Base-by-base conservation (phyloP, 2,329 filamentous ascomycete species). In the Pseudogymnoascus verrucosus region DNA sequence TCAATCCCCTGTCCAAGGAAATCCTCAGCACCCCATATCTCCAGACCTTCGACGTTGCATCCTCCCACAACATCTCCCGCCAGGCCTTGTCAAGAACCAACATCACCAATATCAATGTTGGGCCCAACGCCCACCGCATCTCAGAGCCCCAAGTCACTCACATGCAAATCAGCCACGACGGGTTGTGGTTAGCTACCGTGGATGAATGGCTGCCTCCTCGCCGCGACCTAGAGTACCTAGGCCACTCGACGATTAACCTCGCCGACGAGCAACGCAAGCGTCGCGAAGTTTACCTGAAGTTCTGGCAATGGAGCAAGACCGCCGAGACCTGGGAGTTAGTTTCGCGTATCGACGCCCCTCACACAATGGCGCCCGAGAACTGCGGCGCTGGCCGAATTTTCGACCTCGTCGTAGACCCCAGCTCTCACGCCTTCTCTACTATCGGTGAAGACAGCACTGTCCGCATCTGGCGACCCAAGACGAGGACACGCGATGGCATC, bases 11-110 rank as follows among this genome's bases (percentile, higher is more conserved):
- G 75, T 75, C 76, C 76, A 64, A 77, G 69, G 65, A 75, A 79
- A 62, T 77, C 78, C 31, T 84, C 80, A 28, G 81, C 78, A 72
- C 86, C 78, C 74, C 83, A 77, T 87, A 84, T 67, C 78, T 99
- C 36, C 95, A 99, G 74, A 90, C 90, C 0, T 92, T 96, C 71
- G 91, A 98, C 74, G 80, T 96, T n/a, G 84, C 87, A 36, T 85
- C 87, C 2, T 87, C 90, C 68, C 87, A 87, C 63, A 90, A 93
- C 67, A 76, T 96, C 39, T 86, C 85, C n/a, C 90, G 90, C 66
- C 95, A 99, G 78, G 91, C 95, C 5, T 78, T 99, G 67, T 89
- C 93, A 5, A 85, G 95, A 61, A 96, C 93, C 57, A 93, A 96
- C 70, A 86, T 89, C 3, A 96, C 93, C 0, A 89, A 91, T 65